Evolutionary conservation across 805 yeast species (phyloP).

Genomic region (Geotrichum ghanense): DNA sequence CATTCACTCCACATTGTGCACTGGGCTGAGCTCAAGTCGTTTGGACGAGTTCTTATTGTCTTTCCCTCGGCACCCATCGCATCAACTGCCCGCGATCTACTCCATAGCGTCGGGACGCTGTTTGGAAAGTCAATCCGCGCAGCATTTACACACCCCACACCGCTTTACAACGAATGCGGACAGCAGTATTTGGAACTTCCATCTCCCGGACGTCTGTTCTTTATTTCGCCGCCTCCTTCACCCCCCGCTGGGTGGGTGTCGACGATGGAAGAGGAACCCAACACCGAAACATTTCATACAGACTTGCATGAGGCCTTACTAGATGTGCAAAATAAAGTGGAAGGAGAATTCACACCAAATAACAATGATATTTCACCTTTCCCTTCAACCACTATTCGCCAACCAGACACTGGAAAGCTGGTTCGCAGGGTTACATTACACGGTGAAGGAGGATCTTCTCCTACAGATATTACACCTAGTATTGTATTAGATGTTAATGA

Average conservation of each 20-base stretch:
- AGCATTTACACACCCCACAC: conserved; percentile 5
- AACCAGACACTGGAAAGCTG: background rate
- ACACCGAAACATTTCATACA: conserved; percentile 12
- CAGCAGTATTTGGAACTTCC: conserved; percentile 15
- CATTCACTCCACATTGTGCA: conserved; percentile 6
- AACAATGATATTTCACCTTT: background rate
- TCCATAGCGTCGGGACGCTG: conserved; percentile 2
- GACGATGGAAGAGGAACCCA: conserved; percentile 15
- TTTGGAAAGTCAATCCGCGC: conserved; percentile 5
- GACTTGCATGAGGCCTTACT: conserved; percentile 6
- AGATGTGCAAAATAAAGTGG: background rate
- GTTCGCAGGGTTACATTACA: conserved; percentile 5
- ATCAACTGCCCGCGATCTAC: conserved; percentile 7
- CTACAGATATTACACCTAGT: conserved; percentile 13
- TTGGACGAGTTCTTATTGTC: conserved; percentile 16
- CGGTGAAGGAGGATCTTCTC: conserved; percentile 6
- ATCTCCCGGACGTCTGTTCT: conserved; percentile 17
- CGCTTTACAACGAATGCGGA: conserved; percentile 3
- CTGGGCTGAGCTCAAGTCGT: conserved; percentile 18
- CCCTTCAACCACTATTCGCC: conserved; percentile 3
- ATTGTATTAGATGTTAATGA: conserved; percentile 17
- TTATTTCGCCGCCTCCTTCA: conserved; percentile 20
- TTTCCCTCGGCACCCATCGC: conserved; percentile 11
- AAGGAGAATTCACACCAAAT: background rate
- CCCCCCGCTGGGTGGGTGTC: conserved; percentile 21